phyloP scores from a whole-genome alignment of 2,329 filamentous ascomycete genomes.

The Penicillium sp. region DNA sequence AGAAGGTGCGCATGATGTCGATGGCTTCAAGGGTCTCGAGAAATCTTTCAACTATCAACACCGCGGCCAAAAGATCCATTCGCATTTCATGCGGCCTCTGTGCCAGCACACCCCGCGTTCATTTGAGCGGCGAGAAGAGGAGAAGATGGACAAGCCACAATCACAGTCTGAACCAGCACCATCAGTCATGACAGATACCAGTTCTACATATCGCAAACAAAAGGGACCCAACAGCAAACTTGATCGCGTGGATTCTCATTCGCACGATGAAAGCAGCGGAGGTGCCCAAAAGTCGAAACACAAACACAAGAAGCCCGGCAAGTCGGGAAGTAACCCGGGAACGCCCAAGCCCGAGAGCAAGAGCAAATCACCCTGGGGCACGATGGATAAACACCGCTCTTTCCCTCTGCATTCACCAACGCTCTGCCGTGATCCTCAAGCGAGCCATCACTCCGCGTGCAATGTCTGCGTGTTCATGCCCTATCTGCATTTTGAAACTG shows the following conservation, averaged over 20 bases:
- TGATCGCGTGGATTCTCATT: constrained; percentile 30
- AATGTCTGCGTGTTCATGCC: constrained; percentile 58
- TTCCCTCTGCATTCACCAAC: constrained; percentile 35
- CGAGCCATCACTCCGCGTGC: constrained; percentile 18
- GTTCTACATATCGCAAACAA: constrained; percentile 28
- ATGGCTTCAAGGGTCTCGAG: constrained; percentile 64
- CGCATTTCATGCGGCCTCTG: constrained; percentile 63
- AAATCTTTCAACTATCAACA: constrained; percentile 65
- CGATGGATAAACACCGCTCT: constrained; percentile 29
- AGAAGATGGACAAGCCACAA: constrained; percentile 32
- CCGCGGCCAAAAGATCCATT: constrained; percentile 59
- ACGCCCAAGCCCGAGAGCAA: constrained; percentile 30
- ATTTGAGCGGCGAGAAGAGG: constrained; percentile 31
- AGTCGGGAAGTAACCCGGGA: constrained; percentile 24
- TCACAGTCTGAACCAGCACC: constrained; percentile 17
- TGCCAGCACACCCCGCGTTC: constrained; percentile 54
- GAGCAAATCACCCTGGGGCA: constrained; percentile 37
- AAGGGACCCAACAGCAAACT: constrained; percentile 29
- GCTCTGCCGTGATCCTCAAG: constrained; percentile 36
- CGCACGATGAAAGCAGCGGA: constrained; percentile 28
- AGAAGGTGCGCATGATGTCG: constrained; percentile 62
- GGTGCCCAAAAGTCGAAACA: constrained; percentile 29
- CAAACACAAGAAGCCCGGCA: constrained; percentile 33
- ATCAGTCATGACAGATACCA: constrained; percentile 16
- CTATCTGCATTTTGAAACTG: constrained; percentile 66